Conservation (phyloP, 1,284 basidiomycete species). For the Melampsora americana region DNA sequence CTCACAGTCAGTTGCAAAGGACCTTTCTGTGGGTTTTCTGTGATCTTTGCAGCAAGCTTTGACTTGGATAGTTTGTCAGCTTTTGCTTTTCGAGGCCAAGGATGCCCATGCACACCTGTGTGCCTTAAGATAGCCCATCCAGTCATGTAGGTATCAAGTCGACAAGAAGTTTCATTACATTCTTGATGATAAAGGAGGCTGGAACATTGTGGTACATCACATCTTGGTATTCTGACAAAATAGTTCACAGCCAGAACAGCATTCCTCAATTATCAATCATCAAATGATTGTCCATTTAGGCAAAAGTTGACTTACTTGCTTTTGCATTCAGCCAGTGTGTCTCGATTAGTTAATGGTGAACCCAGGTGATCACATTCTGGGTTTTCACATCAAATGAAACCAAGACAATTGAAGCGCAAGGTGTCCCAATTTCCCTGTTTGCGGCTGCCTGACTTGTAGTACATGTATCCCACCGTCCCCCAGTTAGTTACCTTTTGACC, state of each 20-base stretch:
- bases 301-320: neutral
- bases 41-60: neutral
- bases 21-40: neutral
- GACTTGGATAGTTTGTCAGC: neutral
- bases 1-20: neutral
- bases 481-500: neutral
- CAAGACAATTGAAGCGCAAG: neutral
- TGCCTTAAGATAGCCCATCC: neutral
- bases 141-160: neutral
- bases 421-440: neutral
- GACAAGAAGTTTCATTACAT: neutral
- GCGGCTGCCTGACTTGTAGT: neutral
- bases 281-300: neutral
- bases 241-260: too few species aligned
- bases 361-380: neutral
- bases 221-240: neutral
- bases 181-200: neutral
- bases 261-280: too few species aligned
- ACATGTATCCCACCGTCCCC: neutral
- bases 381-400: neutral
- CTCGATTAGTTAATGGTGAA: neutral
- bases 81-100: conserved; percentile 11
- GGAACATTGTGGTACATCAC: neutral
- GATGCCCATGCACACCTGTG: neutral
- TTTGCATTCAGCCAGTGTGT: neutral